phyloP scores from a whole-genome alignment of 2,329 filamentous ascomycete species.

The Pseudogymnoascus sp. region DNA sequence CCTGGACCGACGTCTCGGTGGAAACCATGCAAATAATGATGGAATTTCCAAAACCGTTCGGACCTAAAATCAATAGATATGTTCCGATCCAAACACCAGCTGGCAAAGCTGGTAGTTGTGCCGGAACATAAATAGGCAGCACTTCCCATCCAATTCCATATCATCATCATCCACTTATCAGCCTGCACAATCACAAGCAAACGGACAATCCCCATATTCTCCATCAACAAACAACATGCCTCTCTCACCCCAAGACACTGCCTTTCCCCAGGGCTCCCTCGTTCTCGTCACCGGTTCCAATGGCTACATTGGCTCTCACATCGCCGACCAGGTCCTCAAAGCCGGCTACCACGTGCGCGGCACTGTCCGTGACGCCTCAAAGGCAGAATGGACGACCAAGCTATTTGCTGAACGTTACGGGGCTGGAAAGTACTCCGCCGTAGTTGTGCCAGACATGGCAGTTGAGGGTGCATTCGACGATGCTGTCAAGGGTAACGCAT shows the following conservation, averaged over 20 bases:
- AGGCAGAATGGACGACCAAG: conserved; percentile 28
- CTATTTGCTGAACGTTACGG: conserved; percentile 31
- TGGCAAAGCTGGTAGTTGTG: no score
- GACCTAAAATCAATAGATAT: background rate
- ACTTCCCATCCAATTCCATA: background rate
- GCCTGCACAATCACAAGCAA: background rate
- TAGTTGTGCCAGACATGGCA: conserved; percentile 31
- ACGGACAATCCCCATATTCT: background rate
- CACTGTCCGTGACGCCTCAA: conserved; percentile 33
- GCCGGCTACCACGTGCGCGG: conserved; percentile 40
- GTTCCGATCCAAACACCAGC: no score
- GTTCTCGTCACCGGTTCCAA: conserved; percentile 38
- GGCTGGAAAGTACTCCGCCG: conserved; percentile 30
- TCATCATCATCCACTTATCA: background rate
- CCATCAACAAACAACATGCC: background rate
- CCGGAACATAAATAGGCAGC: background rate
- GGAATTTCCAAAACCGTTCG: background rate
- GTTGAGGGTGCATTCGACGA: conserved; percentile 22
- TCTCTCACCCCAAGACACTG: background rate
- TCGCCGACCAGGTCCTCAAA: conserved; percentile 33
- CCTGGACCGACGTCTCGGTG: background rate
- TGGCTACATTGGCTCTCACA: conserved; percentile 36
- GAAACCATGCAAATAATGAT: background rate
- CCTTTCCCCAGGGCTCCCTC: conserved; percentile 25
- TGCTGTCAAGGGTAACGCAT: conserved; percentile 22